Conservation (phyloP, 2,329 filamentous ascomycete species). For the Didymella exigua region DNA sequence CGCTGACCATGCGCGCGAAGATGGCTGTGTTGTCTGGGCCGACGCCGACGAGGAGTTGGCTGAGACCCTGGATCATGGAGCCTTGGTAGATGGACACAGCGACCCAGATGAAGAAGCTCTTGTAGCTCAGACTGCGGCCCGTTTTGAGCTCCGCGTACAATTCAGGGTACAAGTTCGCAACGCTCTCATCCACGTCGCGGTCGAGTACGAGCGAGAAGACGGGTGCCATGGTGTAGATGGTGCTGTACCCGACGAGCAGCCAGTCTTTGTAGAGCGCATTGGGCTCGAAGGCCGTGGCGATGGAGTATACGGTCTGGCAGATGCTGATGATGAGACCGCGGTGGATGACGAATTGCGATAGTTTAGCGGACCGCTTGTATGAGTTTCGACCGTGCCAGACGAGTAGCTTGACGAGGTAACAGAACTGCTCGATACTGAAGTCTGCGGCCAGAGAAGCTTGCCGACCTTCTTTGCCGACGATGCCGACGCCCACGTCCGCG, state of each 20-base stretch:
- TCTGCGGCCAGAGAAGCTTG: constrained; percentile 95
- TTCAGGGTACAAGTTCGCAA: constrained; percentile 95
- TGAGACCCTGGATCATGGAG: constrained; percentile 91
- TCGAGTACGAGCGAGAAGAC: constrained; percentile 94
- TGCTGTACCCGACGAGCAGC: constrained; percentile 95
- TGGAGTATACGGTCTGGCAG: constrained; percentile 96
- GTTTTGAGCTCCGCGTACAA: constrained; percentile 96
- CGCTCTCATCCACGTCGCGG: constrained; percentile 89
- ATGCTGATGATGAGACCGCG: constrained; percentile 93
- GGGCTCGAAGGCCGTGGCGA: constrained; percentile 89
- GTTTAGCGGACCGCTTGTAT: constrained; percentile 93
- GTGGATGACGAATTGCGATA: constrained; percentile 98
- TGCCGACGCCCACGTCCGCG: constrained; percentile 95
- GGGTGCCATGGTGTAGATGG: constrained; percentile 90
- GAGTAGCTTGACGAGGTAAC: constrained; percentile 92
- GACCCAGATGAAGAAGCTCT: constrained; percentile 97
- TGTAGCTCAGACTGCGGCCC: constrained; percentile 84
- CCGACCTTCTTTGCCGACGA: constrained; percentile 95
- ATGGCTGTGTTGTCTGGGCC: constrained; percentile 45
- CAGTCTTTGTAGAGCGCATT: constrained; percentile 93
- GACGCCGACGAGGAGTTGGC: constrained; percentile 83
- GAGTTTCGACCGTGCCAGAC: constrained; percentile 98
- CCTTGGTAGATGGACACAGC: constrained; percentile 95
- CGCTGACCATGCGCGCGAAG: constrained; percentile 73
- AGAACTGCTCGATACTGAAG: constrained; percentile 95